Evolutionary conservation across 2,329 filamentous ascomycete genomes (phyloP), one percentile per base, ranked within the genome.

Genomic region (Xylaria sp.): DNA sequence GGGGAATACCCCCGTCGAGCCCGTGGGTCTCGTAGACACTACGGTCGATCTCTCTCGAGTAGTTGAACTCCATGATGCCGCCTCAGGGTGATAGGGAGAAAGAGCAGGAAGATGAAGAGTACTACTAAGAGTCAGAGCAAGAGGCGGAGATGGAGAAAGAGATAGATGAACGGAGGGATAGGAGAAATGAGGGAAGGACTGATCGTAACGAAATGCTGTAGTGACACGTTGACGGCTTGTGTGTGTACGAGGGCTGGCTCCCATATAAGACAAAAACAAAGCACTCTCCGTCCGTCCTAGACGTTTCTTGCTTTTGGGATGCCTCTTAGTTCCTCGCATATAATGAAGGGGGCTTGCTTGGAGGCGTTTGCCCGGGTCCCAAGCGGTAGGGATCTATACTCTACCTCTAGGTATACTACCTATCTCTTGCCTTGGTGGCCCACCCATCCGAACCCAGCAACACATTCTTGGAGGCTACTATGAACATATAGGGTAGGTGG

Each of bases 11-110:
- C 4, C 72, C 66, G 32, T 65, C 72, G 45, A 80, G 76, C 11
- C 76, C 78, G 19, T 76, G 64, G 4, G 73, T 76, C 54, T 76
- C 72, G 53, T 78, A 78, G 17, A 64, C 53, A 17, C 61, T 50
- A 0, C 74, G 68, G 36, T 77, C 73, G 21, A 79, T 67, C 7
- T 74, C 53, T 51, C 61, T 65, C 5, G 78, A 80, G 65, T 77
- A 78, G 9, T 68, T 72, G 61, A 70, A 78, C 8, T 78, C 72
- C 74, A 77, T 72, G 55, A 39, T 58, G 51, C 61, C 11, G 48
- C 42, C 14, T 64, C 32, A 30, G 27, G 21, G 24, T 8, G 17
- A 19, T n/a, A 17, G 19, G n/a, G 6, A 1, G 17, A 19, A 67
- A 24, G n/a, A 63, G 42, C 45, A 39, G 30, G 19, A 8, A 24